phyloP scores from a whole-genome alignment of 140 eudicot genomes.

The Flaveria floridana region DNA sequence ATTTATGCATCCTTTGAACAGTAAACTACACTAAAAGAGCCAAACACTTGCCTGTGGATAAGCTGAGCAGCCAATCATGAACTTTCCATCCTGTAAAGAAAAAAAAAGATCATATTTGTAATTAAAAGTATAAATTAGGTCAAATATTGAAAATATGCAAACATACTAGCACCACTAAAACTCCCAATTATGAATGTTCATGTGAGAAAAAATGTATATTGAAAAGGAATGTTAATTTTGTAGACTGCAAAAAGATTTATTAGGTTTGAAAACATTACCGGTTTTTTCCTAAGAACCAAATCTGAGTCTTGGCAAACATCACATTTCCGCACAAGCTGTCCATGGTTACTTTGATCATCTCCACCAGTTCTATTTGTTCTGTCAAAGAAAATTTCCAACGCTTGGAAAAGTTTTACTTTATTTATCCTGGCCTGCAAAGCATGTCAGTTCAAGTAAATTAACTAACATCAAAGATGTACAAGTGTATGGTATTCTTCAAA shows the following conservation, averaged over 20 bases:
- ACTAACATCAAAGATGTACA: constrained; percentile 1
- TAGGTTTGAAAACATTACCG: constrained; percentile 42
- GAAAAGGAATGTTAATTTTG: constrained; percentile 15
- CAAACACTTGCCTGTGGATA: constrained; percentile 72
- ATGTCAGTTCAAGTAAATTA: constrained; percentile 23
- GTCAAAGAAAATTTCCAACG: constrained; percentile 80
- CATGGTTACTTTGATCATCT: constrained; percentile 51
- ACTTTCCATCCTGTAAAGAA: constrained; percentile 90
- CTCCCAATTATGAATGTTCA: background rate
- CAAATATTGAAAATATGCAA: constrained; percentile 4
- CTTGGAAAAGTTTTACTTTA: constrained; percentile 77
- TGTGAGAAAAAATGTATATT: constrained; percentile 15
- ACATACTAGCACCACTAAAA: constrained; percentile 14
- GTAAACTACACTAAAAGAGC: background rate
- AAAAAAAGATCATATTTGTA: background rate
- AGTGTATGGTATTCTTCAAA: background rate
- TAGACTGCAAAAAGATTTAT: background rate
- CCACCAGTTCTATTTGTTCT: constrained; percentile 72
- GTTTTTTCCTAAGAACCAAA: constrained; percentile 73
- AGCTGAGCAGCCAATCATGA: constrained; percentile 94
- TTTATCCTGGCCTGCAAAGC: constrained; percentile 68
- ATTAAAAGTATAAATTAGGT: constrained; percentile 1
- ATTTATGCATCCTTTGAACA: constrained; percentile 7
- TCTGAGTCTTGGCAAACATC: constrained; percentile 68
- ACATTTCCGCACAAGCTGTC: constrained; percentile 74